Conservation (phyloP, 345 rosid species). For the Barbarea vulgaris region DNA sequence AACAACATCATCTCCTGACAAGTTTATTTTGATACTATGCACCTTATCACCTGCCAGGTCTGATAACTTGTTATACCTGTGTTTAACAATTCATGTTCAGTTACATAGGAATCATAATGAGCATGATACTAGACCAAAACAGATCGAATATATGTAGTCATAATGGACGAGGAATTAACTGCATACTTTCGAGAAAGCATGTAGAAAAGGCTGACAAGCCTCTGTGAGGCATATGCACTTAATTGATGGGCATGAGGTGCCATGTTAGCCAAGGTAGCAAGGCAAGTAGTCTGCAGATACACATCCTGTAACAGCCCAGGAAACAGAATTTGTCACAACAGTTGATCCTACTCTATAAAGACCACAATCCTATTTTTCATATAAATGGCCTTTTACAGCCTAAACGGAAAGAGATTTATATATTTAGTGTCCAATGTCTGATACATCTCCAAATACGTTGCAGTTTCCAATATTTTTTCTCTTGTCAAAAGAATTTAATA, state of each 20-base stretch:
- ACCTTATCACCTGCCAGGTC: constrained; percentile 64
- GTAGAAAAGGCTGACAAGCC: constrained; percentile 93
- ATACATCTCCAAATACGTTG: constrained; percentile 2
- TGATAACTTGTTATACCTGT: constrained; percentile 87
- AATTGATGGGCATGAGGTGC: constrained; percentile 95
- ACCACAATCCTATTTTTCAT: constrained; percentile 13
- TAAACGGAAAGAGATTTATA: constrained; percentile 2
- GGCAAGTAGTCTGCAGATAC: constrained; percentile 94
- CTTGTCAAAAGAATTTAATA: neutral
- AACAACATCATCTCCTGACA: constrained; percentile 52
- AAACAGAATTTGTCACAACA: constrained; percentile 12
- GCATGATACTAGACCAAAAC: constrained; percentile 3
- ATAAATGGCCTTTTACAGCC: neutral
- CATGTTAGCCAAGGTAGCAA: constrained; percentile 98
- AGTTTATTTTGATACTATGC: constrained; percentile 50
- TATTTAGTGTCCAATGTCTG: neutral
- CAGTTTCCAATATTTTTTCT: neutral
- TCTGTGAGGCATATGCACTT: constrained; percentile 98
- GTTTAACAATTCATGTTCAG: constrained; percentile 34
- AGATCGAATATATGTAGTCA: neutral
- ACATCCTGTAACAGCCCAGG: constrained; percentile 69
- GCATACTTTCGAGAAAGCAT: constrained; percentile 97
- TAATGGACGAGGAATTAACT: neutral
- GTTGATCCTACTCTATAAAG: neutral
- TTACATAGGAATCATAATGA: constrained; percentile 11